These are phyloP conservation scores for Syzygium aqueum DNA, from an alignment of 345 rosid genomes.

Conservation along the genomic window DNA sequence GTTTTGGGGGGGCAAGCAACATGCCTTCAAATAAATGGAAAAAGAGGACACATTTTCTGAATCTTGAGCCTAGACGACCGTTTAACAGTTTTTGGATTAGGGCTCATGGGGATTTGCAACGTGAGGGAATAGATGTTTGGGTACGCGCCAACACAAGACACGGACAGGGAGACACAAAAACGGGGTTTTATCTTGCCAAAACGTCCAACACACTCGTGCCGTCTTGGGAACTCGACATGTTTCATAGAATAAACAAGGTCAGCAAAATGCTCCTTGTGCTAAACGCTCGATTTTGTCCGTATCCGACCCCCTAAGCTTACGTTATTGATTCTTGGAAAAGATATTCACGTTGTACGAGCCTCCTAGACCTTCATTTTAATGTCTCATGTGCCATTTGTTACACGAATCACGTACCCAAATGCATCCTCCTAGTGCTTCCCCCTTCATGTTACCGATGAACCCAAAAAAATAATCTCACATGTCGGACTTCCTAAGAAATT, in stretches of 20 bases:
- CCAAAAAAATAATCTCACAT: constrained; percentile 5
- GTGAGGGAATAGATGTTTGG: constrained; percentile 23
- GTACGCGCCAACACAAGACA: constrained; percentile 12
- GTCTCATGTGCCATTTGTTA: neutral
- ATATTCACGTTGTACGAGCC: neutral
- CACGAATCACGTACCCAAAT: constrained; percentile 11
- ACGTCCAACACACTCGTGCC: constrained; percentile 26
- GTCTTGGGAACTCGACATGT: constrained; percentile 28
- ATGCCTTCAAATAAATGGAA: neutral
- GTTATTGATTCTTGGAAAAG: neutral
- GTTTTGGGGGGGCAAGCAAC: neutral
- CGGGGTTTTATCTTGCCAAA: neutral
- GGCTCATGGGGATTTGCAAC: constrained; percentile 20
- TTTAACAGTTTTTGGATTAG: neutral
- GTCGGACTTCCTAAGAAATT: constrained; percentile 10
- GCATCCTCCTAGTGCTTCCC: constrained; percentile 26
- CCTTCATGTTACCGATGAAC: constrained; percentile 15
- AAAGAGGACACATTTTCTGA: neutral
- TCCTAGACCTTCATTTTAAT: neutral
- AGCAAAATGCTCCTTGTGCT: neutral
- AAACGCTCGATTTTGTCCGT: neutral
- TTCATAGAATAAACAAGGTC: neutral
- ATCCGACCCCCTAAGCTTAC: neutral
- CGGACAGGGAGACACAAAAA: constrained; percentile 25
- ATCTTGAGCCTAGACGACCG: neutral